Evolutionary conservation across 176 grass and related monocot species (phyloP).

Genomic region (barley (Hordeum vulgare)): MorexV3_pseudomolecules_assembly NC_058523.1:353185215-353185714

Average conservation of each 20-base stretch:
- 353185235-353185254: background rate
- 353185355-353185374: too few relatives aligned
- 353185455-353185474: too few relatives aligned
- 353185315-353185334: background rate
- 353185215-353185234: background rate
- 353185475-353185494: too few relatives aligned
- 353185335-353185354: too few relatives aligned
- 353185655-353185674: background rate
- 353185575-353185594: background rate
- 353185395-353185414: too few relatives aligned
- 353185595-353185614: background rate
- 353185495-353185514: background rate
- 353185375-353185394: too few relatives aligned
- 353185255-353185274: background rate
- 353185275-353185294: background rate
- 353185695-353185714: background rate
- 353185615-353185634: background rate
- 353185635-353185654: background rate
- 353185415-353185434: too few relatives aligned
- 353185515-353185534: background rate
- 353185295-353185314: background rate
- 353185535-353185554: background rate
- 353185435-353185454: too few relatives aligned
- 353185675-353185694: background rate
- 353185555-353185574: background rate